These are phyloP conservation scores for Gossypioides kirkii DNA, from an alignment of 345 rosid genomes.

Conservation along the genomic window DNA sequence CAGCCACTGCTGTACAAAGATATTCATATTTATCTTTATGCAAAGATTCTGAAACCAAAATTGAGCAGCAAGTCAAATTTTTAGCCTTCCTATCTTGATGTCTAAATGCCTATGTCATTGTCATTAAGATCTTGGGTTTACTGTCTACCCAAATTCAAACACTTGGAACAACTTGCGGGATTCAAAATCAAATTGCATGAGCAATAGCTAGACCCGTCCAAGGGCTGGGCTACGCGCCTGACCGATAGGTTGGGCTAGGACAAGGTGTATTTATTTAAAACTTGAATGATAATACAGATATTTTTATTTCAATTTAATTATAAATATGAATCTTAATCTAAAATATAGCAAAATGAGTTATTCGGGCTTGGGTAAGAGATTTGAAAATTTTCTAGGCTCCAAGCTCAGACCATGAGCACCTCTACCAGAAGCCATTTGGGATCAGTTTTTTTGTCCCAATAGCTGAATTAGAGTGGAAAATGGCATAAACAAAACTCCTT, in stretches of 20 bases:
- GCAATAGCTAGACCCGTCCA: neutral
- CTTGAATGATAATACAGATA: neutral
- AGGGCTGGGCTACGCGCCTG: too few species aligned
- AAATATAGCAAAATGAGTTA: neutral
- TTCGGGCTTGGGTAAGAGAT: neutral
- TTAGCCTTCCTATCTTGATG: neutral
- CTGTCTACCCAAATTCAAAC: neutral
- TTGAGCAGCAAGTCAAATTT: neutral
- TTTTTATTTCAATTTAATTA: neutral
- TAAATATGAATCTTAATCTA: neutral
- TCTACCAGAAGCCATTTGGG: neutral
- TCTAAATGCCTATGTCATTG: neutral
- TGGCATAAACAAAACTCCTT: too few species aligned
- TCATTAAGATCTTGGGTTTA: neutral
- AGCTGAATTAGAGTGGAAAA: too few species aligned
- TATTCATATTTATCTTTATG: neutral
- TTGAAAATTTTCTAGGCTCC: neutral
- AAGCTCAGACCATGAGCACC: neutral
- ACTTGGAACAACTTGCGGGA: neutral
- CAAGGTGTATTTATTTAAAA: neutral
- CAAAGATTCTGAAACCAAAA: neutral
- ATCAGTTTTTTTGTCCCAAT: too few species aligned
- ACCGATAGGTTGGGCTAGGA: neutral
- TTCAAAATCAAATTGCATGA: neutral
- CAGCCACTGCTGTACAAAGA: neutral